A percentile compares a stretch with the other conserved stretches of the same genome.
Conservation (phyloP, 768 basidiomycete genomes). For the Rhodotorula kratochvilovae region DNA sequence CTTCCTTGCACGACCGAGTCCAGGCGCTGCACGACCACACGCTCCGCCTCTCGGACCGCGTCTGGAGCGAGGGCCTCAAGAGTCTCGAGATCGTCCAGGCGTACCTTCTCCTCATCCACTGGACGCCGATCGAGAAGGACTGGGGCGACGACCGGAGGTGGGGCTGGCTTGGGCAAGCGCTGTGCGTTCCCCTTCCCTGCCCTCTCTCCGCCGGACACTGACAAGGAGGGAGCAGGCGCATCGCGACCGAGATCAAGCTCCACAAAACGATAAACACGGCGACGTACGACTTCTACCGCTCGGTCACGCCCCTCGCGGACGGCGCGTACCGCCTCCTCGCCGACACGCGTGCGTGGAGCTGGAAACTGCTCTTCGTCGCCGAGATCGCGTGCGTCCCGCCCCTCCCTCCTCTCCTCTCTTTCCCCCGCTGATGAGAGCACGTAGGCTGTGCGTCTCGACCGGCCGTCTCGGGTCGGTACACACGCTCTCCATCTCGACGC, state of each 20-base stretch:
- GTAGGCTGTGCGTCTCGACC: conserved; percentile 32
- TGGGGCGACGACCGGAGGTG: conserved; percentile 34
- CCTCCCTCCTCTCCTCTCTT: background rate
- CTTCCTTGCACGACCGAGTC: conserved; percentile 5
- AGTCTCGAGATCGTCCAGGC: conserved; percentile 35
- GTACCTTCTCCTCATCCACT: conserved; percentile 32
- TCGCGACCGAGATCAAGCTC: conserved; percentile 35
- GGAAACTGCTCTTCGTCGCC: conserved; percentile 24
- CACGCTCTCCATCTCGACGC: conserved; percentile 7
- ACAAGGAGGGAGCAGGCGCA: background rate
- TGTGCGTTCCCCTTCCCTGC: background rate
- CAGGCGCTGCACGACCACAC: conserved; percentile 13
- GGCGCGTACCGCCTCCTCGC: conserved; percentile 14
- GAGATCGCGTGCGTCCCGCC: conserved; percentile 27
- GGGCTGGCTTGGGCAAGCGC: conserved; percentile 20
- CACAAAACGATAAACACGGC: conserved; percentile 19
- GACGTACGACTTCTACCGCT: conserved; percentile 29
- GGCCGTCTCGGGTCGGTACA: conserved; percentile 19
- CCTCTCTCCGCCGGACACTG: background rate
- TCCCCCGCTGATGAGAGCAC: too few species aligned
- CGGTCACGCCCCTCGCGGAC: conserved; percentile 18
- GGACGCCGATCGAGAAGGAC: conserved; percentile 33
- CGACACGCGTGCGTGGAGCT: conserved; percentile 15
- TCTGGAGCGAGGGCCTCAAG: conserved; percentile 29
- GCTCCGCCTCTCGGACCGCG: conserved; percentile 11